Percentiles rank a stretch among this genome's conserved stretches.
phyloP scores from a whole-genome alignment of 257 asterid genomes.

The Haberlea rhodopensis region DNA sequence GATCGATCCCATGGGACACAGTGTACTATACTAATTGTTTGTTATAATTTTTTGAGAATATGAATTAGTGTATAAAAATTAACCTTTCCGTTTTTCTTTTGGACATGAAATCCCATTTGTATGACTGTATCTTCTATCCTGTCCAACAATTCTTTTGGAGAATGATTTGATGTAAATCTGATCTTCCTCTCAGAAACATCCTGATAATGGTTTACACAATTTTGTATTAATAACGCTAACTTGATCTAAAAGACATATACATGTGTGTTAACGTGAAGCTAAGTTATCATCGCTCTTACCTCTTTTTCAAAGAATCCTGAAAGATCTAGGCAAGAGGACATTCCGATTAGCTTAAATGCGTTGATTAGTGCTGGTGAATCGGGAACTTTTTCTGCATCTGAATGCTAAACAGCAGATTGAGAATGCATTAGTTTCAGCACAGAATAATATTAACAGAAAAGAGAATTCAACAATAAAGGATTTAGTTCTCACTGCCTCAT shows the following conservation, averaged over 20 bases:
- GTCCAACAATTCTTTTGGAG: constrained; percentile 75
- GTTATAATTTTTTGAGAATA: not conserved
- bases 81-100: constrained; percentile 88
- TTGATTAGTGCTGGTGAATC: constrained; percentile 58
- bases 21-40: not conserved
- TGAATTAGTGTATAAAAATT: constrained; percentile 15
- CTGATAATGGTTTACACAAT: constrained; percentile 32
- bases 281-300: constrained; percentile 36
- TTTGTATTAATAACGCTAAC: not conserved
- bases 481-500: constrained; percentile 40
- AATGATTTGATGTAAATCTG: constrained; percentile 74
- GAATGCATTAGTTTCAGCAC: not conserved
- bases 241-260: not conserved
- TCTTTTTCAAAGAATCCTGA: constrained; percentile 94
- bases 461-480: not conserved
- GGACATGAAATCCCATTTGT: constrained; percentile 74
- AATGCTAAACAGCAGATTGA: constrained; percentile 31
- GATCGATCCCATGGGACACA: not conserved
- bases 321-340: constrained; percentile 90
- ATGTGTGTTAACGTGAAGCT: not conserved
- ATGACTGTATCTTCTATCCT: constrained; percentile 62
- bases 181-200: constrained; percentile 91
- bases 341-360: constrained; percentile 90
- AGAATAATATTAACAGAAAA: constrained; percentile 19
- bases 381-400: constrained; percentile 56